A percentile compares a stretch with the other conserved stretches of the same genome.
phyloP scores from a whole-genome alignment of 2,329 filamentous ascomycete genomes.

The Incumbomyces lentus region DNA sequence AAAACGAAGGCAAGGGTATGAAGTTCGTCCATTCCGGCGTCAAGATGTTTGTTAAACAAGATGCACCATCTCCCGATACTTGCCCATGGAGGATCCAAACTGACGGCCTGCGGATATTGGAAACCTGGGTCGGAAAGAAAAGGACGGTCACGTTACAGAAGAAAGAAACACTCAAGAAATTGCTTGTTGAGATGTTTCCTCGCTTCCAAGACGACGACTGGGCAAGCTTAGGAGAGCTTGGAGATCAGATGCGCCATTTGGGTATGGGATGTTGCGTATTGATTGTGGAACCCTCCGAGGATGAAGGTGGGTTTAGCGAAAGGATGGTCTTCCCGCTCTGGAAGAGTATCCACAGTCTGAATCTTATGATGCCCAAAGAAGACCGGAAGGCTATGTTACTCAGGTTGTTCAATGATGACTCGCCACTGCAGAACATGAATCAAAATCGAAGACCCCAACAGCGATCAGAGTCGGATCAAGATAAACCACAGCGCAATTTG shows the following conservation, averaged over 20 bases:
- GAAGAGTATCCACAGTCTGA: constrained; percentile 84
- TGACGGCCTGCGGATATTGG: constrained; percentile 82
- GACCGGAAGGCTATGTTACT: constrained; percentile 87
- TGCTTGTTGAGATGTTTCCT: constrained; percentile 95
- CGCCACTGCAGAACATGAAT: constrained; percentile 61
- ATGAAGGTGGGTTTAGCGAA: constrained; percentile 55
- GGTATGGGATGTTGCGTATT: constrained; percentile 88
- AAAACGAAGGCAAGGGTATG: constrained; percentile 83
- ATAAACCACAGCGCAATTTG: not conserved
- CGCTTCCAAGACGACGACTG: constrained; percentile 67
- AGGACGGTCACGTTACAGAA: constrained; percentile 65
- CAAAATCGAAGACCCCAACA: constrained; percentile 1
- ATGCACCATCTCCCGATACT: constrained; percentile 73
- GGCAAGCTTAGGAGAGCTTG: constrained; percentile 74
- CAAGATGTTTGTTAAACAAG: constrained; percentile 98
- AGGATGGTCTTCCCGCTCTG: constrained; percentile 83
- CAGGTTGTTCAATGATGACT: constrained; percentile 79
- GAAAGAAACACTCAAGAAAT: constrained; percentile 66
- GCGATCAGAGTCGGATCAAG: constrained; percentile 1
- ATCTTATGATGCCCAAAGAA: constrained; percentile 97
- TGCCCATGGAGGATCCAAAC: constrained; percentile 94
- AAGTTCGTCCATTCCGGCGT: constrained; percentile 96
- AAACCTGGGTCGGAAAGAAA: constrained; percentile 74
- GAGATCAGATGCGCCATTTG: constrained; percentile 67
- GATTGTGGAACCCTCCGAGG: constrained; percentile 64